These are phyloP conservation scores for Elsinoe fawcettii DNA, from an alignment of 2,329 filamentous ascomycete genomes.

Conservation along the genomic window DNA sequence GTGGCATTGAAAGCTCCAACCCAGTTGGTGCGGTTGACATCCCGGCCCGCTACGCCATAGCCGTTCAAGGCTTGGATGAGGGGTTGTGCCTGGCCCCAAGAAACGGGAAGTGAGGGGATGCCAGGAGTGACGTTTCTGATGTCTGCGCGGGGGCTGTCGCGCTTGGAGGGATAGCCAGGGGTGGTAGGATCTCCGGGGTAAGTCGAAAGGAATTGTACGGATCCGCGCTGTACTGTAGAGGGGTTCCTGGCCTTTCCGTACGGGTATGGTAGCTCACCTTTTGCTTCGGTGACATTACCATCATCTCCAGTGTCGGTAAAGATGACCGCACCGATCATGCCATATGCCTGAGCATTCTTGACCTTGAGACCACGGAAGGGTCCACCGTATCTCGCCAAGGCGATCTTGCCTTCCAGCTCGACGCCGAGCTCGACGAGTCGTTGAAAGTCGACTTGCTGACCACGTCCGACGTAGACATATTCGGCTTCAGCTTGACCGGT, in stretches of 20 bases:
- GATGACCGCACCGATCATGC: conserved; percentile 40
- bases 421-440: conserved; percentile 34
- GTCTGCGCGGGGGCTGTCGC: conserved; percentile 63
- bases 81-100: conserved; percentile 71
- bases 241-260: conserved; percentile 40
- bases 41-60: conserved; percentile 54
- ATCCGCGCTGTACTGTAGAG: conserved; percentile 39
- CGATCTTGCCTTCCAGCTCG: conserved; percentile 41
- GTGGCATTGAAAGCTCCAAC: conserved; percentile 62
- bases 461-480: conserved; percentile 41
- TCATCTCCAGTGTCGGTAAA: conserved; percentile 42
- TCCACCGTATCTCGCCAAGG: conserved; percentile 39
- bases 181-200: conserved; percentile 66
- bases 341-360: conserved; percentile 40
- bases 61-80: conserved; percentile 77
- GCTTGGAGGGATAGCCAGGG: conserved; percentile 78
- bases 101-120: conserved; percentile 82
- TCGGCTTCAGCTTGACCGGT: conserved; percentile 41
- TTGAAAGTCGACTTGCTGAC: conserved; percentile 39
- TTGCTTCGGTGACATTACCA: conserved; percentile 40
- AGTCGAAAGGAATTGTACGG: conserved; percentile 54
- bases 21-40: conserved; percentile 50
- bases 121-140: conserved; percentile 57
- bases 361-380: conserved; percentile 42
- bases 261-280: conserved; percentile 38